Conservation (phyloP, 805 yeast genomes). For the Ogataea neopini region DNA sequence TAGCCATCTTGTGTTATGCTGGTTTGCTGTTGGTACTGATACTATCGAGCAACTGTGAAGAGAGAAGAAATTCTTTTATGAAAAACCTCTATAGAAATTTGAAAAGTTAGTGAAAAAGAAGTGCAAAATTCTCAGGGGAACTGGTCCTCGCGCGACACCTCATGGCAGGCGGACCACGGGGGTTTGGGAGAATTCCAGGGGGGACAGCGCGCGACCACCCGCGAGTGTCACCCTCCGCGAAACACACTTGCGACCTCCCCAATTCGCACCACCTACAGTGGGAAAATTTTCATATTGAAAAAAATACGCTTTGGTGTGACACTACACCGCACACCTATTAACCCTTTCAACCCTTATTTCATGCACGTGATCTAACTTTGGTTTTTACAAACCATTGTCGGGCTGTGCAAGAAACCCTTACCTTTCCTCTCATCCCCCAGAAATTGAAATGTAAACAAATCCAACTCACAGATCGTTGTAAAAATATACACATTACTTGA, state of each 20-base stretch:
- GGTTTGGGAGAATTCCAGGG: too few relatives aligned
- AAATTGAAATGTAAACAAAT: constrained; percentile 16
- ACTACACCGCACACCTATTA: not conserved
- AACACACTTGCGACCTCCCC: too few relatives aligned
- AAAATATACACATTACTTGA: not conserved
- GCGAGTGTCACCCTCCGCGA: too few relatives aligned
- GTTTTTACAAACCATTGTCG: too few relatives aligned
- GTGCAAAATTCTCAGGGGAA: not conserved
- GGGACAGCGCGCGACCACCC: too few relatives aligned
- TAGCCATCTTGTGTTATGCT: constrained; percentile 46
- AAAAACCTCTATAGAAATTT: constrained; percentile 6
- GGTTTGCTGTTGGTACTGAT: constrained; percentile 28
- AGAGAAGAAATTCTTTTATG: constrained; percentile 10
- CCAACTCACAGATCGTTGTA: not conserved
- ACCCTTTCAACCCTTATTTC: not conserved
- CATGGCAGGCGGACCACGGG: too few relatives aligned
- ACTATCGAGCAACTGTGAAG: constrained; percentile 9
- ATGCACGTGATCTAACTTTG: constrained; percentile 1
- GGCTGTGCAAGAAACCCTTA: too few relatives aligned
- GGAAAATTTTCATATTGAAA: not conserved
- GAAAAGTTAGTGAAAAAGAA: constrained; percentile 4
- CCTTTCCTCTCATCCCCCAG: not conserved
- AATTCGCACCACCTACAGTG: too few relatives aligned
- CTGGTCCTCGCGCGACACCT: too few relatives aligned
- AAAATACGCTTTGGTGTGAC: constrained; percentile 2